These are phyloP conservation scores for Phyllosticta citrichinensis DNA, from an alignment of 2,329 filamentous ascomycete species.

Conservation along the genomic window DNA sequence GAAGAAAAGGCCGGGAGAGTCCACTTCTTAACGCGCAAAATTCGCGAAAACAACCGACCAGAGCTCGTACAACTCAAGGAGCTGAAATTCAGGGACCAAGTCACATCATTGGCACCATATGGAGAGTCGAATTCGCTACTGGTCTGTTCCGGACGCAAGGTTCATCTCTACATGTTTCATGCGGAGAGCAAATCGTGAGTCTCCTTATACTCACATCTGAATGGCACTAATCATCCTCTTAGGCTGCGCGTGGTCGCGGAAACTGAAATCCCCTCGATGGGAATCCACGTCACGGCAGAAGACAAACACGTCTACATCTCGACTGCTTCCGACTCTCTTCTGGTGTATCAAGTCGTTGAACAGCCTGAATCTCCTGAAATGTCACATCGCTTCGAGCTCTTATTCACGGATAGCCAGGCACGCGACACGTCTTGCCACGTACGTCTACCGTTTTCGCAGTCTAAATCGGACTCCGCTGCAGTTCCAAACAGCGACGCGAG, in stretches of 20 bases:
- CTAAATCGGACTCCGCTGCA: not conserved
- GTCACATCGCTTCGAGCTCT: slow-evolving; percentile 13
- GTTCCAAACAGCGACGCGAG: not conserved
- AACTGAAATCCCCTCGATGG: slow-evolving; percentile 37
- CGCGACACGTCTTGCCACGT: slow-evolving; percentile 19
- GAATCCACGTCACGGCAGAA: slow-evolving; percentile 39
- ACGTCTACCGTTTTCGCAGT: slow-evolving; percentile 13
- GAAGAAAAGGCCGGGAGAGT: slow-evolving; percentile 39
- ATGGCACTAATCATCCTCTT: not conserved
- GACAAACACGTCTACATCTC: slow-evolving; percentile 43
- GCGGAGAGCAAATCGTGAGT: slow-evolving; percentile 10
- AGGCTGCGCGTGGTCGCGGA: slow-evolving; percentile 15
- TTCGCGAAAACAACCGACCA: not conserved
- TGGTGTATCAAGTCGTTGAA: slow-evolving; percentile 34
- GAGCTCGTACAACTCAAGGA: slow-evolving; percentile 37
- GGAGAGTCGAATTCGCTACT: slow-evolving; percentile 15
- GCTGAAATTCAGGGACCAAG: slow-evolving; percentile 20
- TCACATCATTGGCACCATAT: slow-evolving; percentile 23
- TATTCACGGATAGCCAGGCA: slow-evolving; percentile 23
- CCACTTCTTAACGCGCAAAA: slow-evolving; percentile 19
- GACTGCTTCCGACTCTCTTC: slow-evolving; percentile 44
- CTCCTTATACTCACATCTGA: too few relatives aligned
- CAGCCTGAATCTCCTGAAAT: slow-evolving; percentile 22
- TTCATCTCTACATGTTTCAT: slow-evolving; percentile 23
- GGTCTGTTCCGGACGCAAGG: slow-evolving; percentile 18